Conservation (phyloP, 306 rosid species). For the Pachyrhizus erosus region DNA sequence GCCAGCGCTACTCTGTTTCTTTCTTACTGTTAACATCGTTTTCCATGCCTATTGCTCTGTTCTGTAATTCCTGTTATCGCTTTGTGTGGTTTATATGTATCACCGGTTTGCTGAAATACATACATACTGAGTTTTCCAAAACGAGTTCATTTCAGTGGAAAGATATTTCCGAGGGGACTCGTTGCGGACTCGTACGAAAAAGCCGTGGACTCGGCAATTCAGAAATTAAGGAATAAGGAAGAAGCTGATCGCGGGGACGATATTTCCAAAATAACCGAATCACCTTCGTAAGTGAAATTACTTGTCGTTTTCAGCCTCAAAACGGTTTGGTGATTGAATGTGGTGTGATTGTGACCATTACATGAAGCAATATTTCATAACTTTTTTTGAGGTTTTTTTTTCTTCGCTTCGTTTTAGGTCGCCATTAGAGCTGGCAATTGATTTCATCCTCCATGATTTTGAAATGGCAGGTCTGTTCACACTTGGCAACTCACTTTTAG, state of each 20-base stretch:
- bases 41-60: neutral
- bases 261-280: slow-evolving; percentile 50
- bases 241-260: slow-evolving; percentile 43
- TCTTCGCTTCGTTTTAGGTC: slow-evolving; percentile 47
- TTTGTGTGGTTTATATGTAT: neutral
- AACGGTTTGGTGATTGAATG: neutral
- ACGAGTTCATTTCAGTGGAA: slow-evolving; percentile 60
- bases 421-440: slow-evolving; percentile 81
- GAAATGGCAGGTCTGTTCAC: slow-evolving; percentile 83
- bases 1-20: neutral
- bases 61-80: neutral
- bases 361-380: neutral
- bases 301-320: slow-evolving; percentile 30
- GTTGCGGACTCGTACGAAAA: slow-evolving; percentile 82
- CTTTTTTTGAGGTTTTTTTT: neutral
- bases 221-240: slow-evolving; percentile 58
- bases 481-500: too few relatives aligned
- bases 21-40: neutral
- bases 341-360: neutral
- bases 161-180: slow-evolving; percentile 76
- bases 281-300: slow-evolving; percentile 58
- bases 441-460: slow-evolving; percentile 88
- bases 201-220: slow-evolving; percentile 87
- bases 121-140: neutral
- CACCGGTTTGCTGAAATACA: neutral